Percentiles rank a stretch among this genome's conserved stretches.
phyloP scores from a whole-genome alignment of 768 basidiomycete species.

The Crucibulum laeve region DNA sequence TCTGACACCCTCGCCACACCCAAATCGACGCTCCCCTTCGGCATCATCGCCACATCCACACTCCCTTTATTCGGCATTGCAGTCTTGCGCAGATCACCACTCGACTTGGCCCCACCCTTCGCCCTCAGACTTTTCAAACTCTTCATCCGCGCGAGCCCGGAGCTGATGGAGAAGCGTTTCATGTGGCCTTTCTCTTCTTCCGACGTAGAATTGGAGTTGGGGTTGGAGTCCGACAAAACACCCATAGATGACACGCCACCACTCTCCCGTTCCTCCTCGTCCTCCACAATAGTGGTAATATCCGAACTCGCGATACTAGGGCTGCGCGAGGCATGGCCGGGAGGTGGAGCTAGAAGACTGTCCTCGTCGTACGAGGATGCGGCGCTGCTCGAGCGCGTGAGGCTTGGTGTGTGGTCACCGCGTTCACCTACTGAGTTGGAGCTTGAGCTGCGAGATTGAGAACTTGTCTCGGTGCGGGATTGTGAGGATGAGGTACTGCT shows the following conservation, averaged over 20 bases:
- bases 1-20: too few relatives aligned
- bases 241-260: too few relatives aligned
- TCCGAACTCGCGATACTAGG: slow-evolving; percentile 3
- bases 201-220: neutral
- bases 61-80: too few relatives aligned
- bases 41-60: too few relatives aligned
- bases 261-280: neutral
- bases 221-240: too few relatives aligned
- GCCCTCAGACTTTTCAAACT: neutral
- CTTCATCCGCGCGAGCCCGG: neutral
- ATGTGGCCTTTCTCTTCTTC: neutral
- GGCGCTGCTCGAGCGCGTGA: slow-evolving; percentile 2
- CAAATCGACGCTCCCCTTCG: too few relatives aligned
- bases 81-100: too few relatives aligned
- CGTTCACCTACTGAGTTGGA: neutral
- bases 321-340: neutral
- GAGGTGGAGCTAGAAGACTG: neutral
- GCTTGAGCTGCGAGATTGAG: neutral
- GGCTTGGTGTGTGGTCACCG: neutral
- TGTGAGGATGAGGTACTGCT: neutral
- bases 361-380: slow-evolving; percentile 6
- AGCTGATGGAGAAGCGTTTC: neutral
- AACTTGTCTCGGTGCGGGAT: neutral
- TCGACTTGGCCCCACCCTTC: too few relatives aligned
- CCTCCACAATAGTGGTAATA: slow-evolving; percentile 2